Evolutionary conservation across 306 rosid genomes (phyloP), one percentile per base, ranked within the genome.

Genomic region (Cucumis melo): DNA sequence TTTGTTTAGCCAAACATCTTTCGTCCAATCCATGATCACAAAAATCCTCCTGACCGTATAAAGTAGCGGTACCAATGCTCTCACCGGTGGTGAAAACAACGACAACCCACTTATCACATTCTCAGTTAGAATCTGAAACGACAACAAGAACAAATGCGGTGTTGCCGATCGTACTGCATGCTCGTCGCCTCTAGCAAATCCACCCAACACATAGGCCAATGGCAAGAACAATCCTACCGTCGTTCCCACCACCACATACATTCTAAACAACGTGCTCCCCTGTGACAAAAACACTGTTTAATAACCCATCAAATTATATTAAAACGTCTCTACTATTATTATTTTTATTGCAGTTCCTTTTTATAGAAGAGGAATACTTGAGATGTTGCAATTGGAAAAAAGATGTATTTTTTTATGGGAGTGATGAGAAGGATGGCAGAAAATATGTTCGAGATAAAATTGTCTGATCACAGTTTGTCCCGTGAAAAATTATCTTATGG

Each of bases 171-270:
- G 88, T n/a, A 92, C 90, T 0, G 96, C 92, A 20, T 84, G 88
- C 34, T 90, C 91, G 56, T 92, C 98, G 5, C 98, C 90, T 76
- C 98, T 85, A 0, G 98, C 96, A 51, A 92, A 92, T 39, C 98
- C 98, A 5, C 98, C 98, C 53, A 92, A 60, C 59, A 89, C 98
- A 54, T 87, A 92, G 1, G 96, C 96, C 56, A 92, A 71, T 2
- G 98, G 98, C 79, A 91, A 73, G 84, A 92, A 90, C 53, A 92
- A 72, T 64, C 98, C 98, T 7, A 89, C 8, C 0, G 91, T 80
- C 14, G 95, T 92, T 16, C 95, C 96, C 39, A 84, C 57, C 41
- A 92, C 15, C 42, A 87, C 96, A 44, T 92, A 89, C 71, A 88
- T 12, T 79, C 98, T 61, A 50, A 90, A 91, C 12, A 85, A 15